Evolutionary conservation across 495 filamentous ascomycete species (phyloP), one percentile per base, ranked within the genome.

Genomic region (Haplographium delicatum): DNA sequence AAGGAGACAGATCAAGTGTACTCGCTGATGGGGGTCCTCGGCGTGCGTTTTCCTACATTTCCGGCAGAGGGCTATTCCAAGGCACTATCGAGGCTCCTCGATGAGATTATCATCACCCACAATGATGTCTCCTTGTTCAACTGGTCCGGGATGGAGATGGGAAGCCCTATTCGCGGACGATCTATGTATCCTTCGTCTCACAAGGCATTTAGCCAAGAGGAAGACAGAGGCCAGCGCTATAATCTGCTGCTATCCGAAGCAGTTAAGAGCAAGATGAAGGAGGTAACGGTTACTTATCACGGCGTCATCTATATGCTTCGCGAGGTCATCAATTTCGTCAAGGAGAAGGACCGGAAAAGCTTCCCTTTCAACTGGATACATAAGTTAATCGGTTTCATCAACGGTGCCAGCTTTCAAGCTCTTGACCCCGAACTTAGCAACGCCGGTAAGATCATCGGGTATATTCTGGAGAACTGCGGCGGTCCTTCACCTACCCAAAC

Each of bases 121-220:
- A 70, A 68, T 50, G 68, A 70, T 24, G 53, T 70, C 16, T 67
- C 68, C 4, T 60, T 68, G 44, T 70, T 70, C 55, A 70, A 68
- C 55, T 70, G 68, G 68, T 58, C 60, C 5, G 66, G 68, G 5
- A 67, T 63, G 48, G 57, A 65, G 8, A 56, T 61, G 42, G 66
- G 68, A 0, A 70, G 65, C 16, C 59, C 62, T 1, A 59, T 68
- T 5, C 56, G 65, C 13, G 67, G 67, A 7, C 54, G 67, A 20
- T 67, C 65, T 0, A 47, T 70, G 43, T 70, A 68, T 43, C 67
- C 67, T 18, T 63, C 59, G n/a, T 57, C 57, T 4, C 63, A 60
- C 16, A 53, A 47, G 34, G 65, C 64, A 5, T 68, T 58, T 47
- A 56, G 58, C 25, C 34, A 33, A 28, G 16, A 49, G n/a, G 22